Evolutionary conservation across 2,329 filamentous ascomycete genomes (phyloP).

Genomic region (Fusarium sp.): DNA sequence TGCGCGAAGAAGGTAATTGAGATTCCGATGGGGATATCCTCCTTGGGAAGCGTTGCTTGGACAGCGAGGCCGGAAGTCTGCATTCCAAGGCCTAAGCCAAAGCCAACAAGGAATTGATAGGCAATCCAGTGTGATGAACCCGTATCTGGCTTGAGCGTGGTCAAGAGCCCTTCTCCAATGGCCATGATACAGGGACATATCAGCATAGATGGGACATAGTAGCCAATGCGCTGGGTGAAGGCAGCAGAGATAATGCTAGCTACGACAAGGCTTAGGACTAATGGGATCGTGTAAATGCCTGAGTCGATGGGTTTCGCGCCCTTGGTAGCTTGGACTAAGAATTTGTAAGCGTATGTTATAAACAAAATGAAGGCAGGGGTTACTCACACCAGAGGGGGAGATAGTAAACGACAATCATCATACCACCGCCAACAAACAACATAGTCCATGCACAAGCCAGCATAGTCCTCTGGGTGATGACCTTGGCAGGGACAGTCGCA

Average conservation of each 20-base stretch:
- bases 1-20: conserved; percentile 69
- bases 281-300: conserved; percentile 67
- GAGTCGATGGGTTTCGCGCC: conserved; percentile 64
- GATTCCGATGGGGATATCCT: conserved; percentile 66
- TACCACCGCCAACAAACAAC: conserved; percentile 60
- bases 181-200: conserved; percentile 62
- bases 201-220: conserved; percentile 70
- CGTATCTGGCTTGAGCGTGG: conserved; percentile 62
- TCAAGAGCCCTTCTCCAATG: conserved; percentile 67
- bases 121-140: conserved; percentile 67
- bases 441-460: conserved; percentile 59
- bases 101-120: conserved; percentile 69
- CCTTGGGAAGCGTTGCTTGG: conserved; percentile 63
- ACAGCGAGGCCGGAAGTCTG: conserved; percentile 68
- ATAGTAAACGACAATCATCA: conserved; percentile 67
- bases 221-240: conserved; percentile 65
- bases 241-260: conserved; percentile 62
- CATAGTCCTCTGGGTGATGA: conserved; percentile 68
- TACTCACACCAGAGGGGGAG: conserved; percentile 66
- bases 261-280: conserved; percentile 66
- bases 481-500: conserved; percentile 66
- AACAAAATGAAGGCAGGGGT: not conserved
- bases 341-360: conserved; percentile 27
- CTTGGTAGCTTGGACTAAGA: conserved; percentile 66
- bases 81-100: conserved; percentile 69